Conservation (phyloP, 306 rosid species). For the Dalbergia oliveri region DNA sequence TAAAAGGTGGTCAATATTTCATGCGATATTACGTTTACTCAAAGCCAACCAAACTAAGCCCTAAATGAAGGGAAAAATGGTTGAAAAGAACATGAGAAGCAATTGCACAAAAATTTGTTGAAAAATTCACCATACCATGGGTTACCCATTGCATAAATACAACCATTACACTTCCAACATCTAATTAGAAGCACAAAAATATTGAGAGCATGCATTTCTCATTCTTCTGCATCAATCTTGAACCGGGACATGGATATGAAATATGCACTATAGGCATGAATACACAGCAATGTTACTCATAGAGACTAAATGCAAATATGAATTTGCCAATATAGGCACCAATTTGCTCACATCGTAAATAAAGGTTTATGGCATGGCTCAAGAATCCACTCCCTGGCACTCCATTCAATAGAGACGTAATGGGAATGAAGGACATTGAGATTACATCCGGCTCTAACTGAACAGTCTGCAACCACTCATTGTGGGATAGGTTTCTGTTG, state of each 20-base stretch:
- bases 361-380: conserved; percentile 98
- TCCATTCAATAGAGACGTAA: conserved; percentile 92
- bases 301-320: conserved; percentile 22
- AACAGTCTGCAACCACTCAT: conserved; percentile 90
- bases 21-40: not conserved
- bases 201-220: conserved; percentile 20
- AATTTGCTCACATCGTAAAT: conserved; percentile 86
- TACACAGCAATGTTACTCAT: conserved; percentile 33
- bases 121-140: not conserved
- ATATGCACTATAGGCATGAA: conserved; percentile 8
- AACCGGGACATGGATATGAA: not conserved
- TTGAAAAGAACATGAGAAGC: not conserved
- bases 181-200: conserved; percentile 13
- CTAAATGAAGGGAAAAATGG: not conserved
- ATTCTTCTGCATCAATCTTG: conserved; percentile 7
- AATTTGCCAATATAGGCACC: conserved; percentile 24
- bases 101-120: not conserved
- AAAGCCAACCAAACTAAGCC: not conserved
- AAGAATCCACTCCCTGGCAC: conserved; percentile 98
- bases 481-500: conserved; percentile 62
- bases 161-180: not conserved
- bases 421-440: conserved; percentile 94
- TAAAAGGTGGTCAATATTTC: not conserved
- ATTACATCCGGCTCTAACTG: conserved; percentile 92
- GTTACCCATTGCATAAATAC: not conserved